These are phyloP conservation scores for Saksenaea oblongispora DNA, from an alignment of 371 early-diverging fungal genomes.

Conservation along the genomic window DNA sequence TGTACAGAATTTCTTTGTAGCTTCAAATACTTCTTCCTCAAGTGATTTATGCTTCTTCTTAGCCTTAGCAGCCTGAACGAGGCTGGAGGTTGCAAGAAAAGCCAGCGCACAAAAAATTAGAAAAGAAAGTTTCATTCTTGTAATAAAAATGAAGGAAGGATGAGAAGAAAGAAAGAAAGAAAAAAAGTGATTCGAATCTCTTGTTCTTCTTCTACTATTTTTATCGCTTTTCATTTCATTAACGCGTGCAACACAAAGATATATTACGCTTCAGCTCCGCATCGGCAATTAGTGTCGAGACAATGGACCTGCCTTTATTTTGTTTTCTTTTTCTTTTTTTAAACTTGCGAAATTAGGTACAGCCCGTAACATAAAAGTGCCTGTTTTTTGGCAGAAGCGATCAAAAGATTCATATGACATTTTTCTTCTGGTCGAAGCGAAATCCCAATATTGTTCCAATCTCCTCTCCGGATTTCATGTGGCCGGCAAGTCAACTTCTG, in stretches of 20 bases:
- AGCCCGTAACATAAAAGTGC: slow-evolving; percentile 60
- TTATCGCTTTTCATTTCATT: not conserved
- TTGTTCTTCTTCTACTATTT: not conserved
- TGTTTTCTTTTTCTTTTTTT: slow-evolving; percentile 4
- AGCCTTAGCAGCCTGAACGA: slow-evolving; percentile 38
- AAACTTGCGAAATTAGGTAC: slow-evolving; percentile 29
- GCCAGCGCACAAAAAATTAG: slow-evolving; percentile 26
- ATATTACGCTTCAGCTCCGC: not conserved
- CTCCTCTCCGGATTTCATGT: slow-evolving; percentile 42
- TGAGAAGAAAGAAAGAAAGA: slow-evolving; percentile 7
- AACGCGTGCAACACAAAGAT: not conserved
- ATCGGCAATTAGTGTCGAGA: not conserved
- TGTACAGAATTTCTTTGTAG: slow-evolving; percentile 50
- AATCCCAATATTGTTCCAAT: slow-evolving; percentile 63
- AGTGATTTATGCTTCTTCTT: no score
- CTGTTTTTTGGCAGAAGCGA: slow-evolving; percentile 64
- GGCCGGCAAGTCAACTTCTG: slow-evolving; percentile 49
- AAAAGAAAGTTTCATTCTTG: slow-evolving; percentile 34
- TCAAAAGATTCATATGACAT: slow-evolving; percentile 65
- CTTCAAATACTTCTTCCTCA: slow-evolving; percentile 44
- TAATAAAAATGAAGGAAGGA: slow-evolving; percentile 3
- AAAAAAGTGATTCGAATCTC: not conserved
- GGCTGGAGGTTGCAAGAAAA: slow-evolving; percentile 23
- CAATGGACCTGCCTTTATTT: not conserved
- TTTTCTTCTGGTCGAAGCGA: slow-evolving; percentile 67